Base-by-base conservation (phyloP, 2,329 filamentous ascomycete genomes). In the Gyromitra esculenta region DNA sequence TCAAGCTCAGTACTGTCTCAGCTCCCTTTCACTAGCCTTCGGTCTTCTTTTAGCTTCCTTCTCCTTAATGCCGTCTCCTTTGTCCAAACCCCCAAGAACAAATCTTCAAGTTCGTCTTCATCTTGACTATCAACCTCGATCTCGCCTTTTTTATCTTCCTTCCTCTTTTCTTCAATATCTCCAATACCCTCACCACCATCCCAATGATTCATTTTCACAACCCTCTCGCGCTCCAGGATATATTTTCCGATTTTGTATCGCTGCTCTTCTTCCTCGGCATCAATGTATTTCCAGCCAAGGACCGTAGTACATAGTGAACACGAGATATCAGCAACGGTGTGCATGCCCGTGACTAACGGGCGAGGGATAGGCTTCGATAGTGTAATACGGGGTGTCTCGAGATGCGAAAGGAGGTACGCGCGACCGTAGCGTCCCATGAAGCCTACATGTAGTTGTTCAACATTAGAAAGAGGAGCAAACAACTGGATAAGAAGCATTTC, bases 201-300 rank as follows among this genome's bases (percentile, higher is more conserved):
- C 89, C 89, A 91, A 69, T 82, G 84, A 43, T 85, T 85, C 59
- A 85, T 84, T 11, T 85, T 84, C 31, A 87, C 85, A 15, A 90
- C 87, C 68, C 88, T 84, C 81, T 87, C 86, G 50, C 87, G 88
- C 84, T 91, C 90, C 50, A 91, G 82, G 39, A 91, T 91, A 81
- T 88, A 91, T 82, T 91, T 91, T 79, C 89, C 89, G 64, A 91
- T 85, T 83, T 91, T 91, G 85, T 91, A 91, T 81, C 86, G 86
- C 82, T 91, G 90, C 60, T 85, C 83, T 71, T 84, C 81, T 79
- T 91, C 88, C 76, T 86, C 86, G 1, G 89, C 89, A 81, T 90
- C 88, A 56, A 91, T 85, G 80, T 91, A 91, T 82, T 91, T 91
- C 90, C 90, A 91, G 18, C 90, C 90, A 7, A 91, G 81, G 80